Base-by-base conservation (phyloP, 1,284 basidiomycete genomes). In the Moesziomyces sp. region DNA sequence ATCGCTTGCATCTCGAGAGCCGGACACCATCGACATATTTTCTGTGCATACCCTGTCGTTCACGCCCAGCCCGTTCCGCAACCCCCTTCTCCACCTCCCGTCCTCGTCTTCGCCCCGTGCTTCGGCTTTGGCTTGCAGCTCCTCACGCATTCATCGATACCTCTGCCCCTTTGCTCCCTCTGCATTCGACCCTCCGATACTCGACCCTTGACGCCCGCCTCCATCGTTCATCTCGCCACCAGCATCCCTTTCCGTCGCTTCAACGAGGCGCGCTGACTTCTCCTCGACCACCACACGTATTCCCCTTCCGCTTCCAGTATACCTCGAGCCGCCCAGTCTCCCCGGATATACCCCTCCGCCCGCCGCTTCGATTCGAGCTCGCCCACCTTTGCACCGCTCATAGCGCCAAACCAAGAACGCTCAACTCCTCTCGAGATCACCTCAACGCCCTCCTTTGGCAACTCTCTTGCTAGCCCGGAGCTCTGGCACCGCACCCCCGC, bases 381-480 rank as follows among this genome's bases (percentile, higher is more conserved):
- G 52, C 28, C 13, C 30, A 33, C 30, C 10, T 33, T 33, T 1
- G 30, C 30, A 40, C 38, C 14, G 38, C 38, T 6, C 6, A 40
- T 5, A 40, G 16, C 14, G 38, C 38, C 3, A 16, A 6, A 4
- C 38, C 14, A 40, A 16, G 13, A 11, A 40, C 38, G 38, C 38
- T 18, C 14, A 16, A 7, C 18, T 14, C 14, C 38, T 35, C 35
- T 10, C 35, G 16, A 11, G 13, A 13, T 2, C 38, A 40, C 38
- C 1, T 16, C 38, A 40, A 40, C 38, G 13, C 18, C 38, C 38
- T 57, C 53, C 46, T 4, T 35, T 33, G 14, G 52, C 55, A 56
- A 56, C 56, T 18, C 38, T 55, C 60, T 52, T 59, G 66, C 66
- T 46, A 33, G 24, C 24, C 10, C 33, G 45, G 46, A 69, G 59